Evolutionary conservation across 495 filamentous ascomycete genomes (phyloP), one percentile per base, ranked within the genome.

Genomic region (Saxophila tyrrhenica): DNA sequence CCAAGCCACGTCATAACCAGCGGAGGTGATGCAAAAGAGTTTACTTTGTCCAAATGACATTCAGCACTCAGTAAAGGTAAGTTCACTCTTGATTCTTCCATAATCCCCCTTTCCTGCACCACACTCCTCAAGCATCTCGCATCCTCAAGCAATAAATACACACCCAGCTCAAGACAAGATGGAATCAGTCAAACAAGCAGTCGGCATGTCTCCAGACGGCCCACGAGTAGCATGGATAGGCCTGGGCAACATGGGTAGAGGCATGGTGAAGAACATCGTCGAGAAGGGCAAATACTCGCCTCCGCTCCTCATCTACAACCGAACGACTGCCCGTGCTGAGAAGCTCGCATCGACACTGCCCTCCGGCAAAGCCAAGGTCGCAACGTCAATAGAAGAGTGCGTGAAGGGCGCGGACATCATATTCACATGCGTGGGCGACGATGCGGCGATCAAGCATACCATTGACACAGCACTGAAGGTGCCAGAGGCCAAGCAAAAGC

Each of bases 161-260:
- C n/a, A n/a, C n/a, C n/a, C n/a, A n/a, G n/a, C n/a, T n/a, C n/a
- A n/a, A n/a, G n/a, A n/a, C n/a, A n/a, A n/a, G n/a, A n/a, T n/a
- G n/a, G n/a, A n/a, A n/a, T n/a, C n/a, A n/a, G n/a, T n/a, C n/a
- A n/a, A 13, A 35, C 29, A 5, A 35, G 13, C 13, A 5, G 29
- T 13, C 29, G 13, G 29, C 29, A 35, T 35, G 29, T 3, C 41
- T 8, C n/a, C 41, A 5, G 19, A 21, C 41, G 41, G 41, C 10
- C 77, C 79, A 57, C 80, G 77, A 65, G 47, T 89, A 46, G 73
- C 89, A 62, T 95, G 84, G 82, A 85, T 94, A 51, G 89, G 89
- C 49, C 73, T 95, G 51, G 89, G 89, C 9, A 95, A 95, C 67
- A 94, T 95, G 78, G 89, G 89, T 56, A 75, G 85, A 85, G 89